A percentile compares a stretch with the other conserved stretches of the same genome.
Conservation (phyloP, 176 grass and related monocot species). For the Aegilops speltoides region DNA sequence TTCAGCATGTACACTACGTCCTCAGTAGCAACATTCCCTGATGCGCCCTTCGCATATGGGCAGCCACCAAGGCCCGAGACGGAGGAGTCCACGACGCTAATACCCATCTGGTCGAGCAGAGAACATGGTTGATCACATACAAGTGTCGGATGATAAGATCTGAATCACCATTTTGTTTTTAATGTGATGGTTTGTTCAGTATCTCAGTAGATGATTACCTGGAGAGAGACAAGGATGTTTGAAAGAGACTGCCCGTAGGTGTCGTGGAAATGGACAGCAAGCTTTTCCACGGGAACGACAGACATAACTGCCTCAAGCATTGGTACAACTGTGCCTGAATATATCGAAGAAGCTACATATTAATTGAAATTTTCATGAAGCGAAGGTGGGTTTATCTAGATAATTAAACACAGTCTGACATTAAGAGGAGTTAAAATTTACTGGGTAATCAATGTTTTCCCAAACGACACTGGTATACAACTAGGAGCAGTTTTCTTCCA, state of each 20-base stretch:
- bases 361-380: background rate
- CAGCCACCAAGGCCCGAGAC: slow-evolving; percentile 75
- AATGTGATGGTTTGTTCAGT: background rate
- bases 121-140: background rate
- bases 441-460: background rate
- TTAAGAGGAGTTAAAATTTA: background rate
- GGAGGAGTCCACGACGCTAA: slow-evolving; percentile 71
- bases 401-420: background rate
- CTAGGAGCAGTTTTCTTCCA: background rate
- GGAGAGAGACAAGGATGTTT: slow-evolving; percentile 87
- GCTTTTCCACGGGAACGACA: slow-evolving; percentile 70
- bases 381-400: background rate
- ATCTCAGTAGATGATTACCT: slow-evolving; percentile 40
- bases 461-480: background rate
- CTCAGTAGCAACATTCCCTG: slow-evolving; percentile 80
- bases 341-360: background rate
- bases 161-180: background rate
- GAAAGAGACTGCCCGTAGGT: slow-evolving; percentile 91
- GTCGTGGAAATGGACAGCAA: slow-evolving; percentile 97
- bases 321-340: slow-evolving; percentile 59
- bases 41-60: slow-evolving; percentile 82
- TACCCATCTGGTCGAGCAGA: slow-evolving; percentile 66
- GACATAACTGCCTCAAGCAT: slow-evolving; percentile 86
- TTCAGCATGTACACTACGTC: slow-evolving; percentile 90
- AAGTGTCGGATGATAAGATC: background rate